Conservation (phyloP, 2,329 filamentous ascomycete genomes). For the Fusarium camptoceras region DNA sequence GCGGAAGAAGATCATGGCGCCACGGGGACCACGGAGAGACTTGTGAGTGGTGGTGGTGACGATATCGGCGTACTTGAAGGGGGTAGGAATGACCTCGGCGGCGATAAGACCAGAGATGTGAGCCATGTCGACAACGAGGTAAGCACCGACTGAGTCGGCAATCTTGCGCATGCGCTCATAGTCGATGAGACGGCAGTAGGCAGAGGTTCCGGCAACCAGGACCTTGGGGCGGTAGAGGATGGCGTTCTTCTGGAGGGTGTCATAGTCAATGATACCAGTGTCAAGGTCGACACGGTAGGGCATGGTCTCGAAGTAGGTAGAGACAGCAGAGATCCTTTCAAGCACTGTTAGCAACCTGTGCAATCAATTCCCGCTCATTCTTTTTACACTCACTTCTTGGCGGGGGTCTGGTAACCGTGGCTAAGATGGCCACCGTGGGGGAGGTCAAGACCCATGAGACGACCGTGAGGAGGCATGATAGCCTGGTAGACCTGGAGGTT, state of each 20-base stretch:
- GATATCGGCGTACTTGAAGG: conserved; percentile 92
- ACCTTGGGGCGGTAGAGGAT: conserved; percentile 95
- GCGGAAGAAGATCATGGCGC: conserved; percentile 99
- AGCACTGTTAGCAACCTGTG: conserved; percentile 6
- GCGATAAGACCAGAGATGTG: conserved; percentile 98
- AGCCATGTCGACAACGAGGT: conserved; percentile 97
- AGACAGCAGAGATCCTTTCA: conserved; percentile 88
- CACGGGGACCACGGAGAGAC: conserved; percentile 95
- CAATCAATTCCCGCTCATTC: neutral
- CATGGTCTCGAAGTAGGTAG: conserved; percentile 99
- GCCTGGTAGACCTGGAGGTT: conserved; percentile 99
- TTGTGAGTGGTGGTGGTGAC: conserved; percentile 99
- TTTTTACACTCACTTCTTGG: conserved; percentile 75
- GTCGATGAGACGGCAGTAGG: conserved; percentile 98
- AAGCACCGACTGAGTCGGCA: conserved; percentile 91
- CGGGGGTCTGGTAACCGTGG: conserved; percentile 97
- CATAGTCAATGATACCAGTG: conserved; percentile 98
- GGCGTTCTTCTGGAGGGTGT: conserved; percentile 89
- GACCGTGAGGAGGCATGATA: conserved; percentile 93
- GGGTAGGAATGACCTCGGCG: conserved; percentile 90
- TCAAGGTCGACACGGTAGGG: conserved; percentile 91
- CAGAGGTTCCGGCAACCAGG: conserved; percentile 94
- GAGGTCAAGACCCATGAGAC: conserved; percentile 95
- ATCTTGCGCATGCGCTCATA: conserved; percentile 97
- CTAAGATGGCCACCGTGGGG: conserved; percentile 94